Percentiles rank a stretch among this genome's conserved stretches.
Evolutionary conservation across 2,329 filamentous ascomycete genomes (phyloP).

Genomic region (Colletotrichum destructivum): DNA sequence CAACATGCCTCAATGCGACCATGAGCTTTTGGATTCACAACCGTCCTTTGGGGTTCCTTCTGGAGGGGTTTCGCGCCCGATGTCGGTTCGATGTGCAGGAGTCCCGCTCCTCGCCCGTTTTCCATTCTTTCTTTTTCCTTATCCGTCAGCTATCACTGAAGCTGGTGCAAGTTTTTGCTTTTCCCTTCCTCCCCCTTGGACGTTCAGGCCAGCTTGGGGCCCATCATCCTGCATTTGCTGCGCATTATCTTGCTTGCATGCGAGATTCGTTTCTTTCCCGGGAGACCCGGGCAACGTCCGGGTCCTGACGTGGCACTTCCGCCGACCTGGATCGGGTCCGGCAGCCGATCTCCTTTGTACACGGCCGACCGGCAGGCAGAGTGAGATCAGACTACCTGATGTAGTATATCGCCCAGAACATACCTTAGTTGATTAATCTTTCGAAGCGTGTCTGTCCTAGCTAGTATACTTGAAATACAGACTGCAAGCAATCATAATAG

Average conservation of each 20-base stretch:
- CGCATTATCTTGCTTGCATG: neutral
- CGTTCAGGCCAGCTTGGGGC: neutral
- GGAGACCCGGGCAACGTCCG: neutral
- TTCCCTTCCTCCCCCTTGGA: neutral
- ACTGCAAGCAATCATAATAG: no score
- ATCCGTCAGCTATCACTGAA: neutral
- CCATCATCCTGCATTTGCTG: neutral
- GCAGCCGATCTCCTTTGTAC: no score
- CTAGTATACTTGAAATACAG: no score
- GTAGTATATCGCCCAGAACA: no score
- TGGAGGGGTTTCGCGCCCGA: neutral
- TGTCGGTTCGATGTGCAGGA: neutral
- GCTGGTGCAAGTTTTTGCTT: neutral
- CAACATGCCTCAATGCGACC: neutral
- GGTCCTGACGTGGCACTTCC: neutral
- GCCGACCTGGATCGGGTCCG: no score
- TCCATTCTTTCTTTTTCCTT: neutral
- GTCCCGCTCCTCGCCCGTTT: no score
- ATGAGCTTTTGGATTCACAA: neutral
- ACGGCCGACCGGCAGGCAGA: no score
- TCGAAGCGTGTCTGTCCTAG: no score
- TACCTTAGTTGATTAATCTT: no score
- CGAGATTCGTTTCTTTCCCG: neutral
- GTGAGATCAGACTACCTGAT: no score
- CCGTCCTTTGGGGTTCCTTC: neutral